A percentile compares a stretch with the other conserved stretches of the same genome.
Evolutionary conservation across 768 basidiomycete genomes (phyloP).

Genomic region (Nidularia pulvinata): DNA sequence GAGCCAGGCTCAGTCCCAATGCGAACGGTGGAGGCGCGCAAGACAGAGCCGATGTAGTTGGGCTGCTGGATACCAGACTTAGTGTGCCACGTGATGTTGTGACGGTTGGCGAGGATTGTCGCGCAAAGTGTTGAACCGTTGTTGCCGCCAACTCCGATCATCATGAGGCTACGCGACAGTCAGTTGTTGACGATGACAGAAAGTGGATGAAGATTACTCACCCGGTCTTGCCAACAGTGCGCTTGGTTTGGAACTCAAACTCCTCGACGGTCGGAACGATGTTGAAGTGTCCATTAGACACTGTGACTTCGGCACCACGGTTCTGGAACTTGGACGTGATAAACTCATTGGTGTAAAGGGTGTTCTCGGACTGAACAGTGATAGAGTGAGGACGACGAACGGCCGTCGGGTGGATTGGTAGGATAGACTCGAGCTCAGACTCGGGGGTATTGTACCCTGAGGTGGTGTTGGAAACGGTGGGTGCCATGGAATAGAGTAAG

Average conservation of each 20-base stretch:
- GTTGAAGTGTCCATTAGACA: constrained; percentile 73
- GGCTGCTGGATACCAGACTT: constrained; percentile 91
- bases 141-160: constrained; percentile 97
- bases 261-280: constrained; percentile 79
- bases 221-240: constrained; percentile 91
- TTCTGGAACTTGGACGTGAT: constrained; percentile 85
- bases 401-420: constrained; percentile 84
- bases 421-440: constrained; percentile 65
- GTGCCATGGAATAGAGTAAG: constrained; percentile 41
- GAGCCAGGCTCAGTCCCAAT: constrained; percentile 80
- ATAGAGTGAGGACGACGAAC: constrained; percentile 76
- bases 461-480: constrained; percentile 40
- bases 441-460: constrained; percentile 78
- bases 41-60: constrained; percentile 97
- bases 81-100: constrained; percentile 94
- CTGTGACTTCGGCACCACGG: constrained; percentile 71
- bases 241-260: constrained; percentile 90
- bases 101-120: constrained; percentile 94
- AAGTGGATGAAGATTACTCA: constrained; percentile 35
- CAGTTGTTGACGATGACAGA: constrained; percentile 1
- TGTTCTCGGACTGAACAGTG: constrained; percentile 81
- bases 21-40: constrained; percentile 94
- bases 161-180: constrained; percentile 73
- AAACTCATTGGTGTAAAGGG: constrained; percentile 76
- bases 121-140: constrained; percentile 95